Base-by-base conservation (phyloP, 2,329 filamentous ascomycete genomes). In the Colletotrichum musae region DNA sequence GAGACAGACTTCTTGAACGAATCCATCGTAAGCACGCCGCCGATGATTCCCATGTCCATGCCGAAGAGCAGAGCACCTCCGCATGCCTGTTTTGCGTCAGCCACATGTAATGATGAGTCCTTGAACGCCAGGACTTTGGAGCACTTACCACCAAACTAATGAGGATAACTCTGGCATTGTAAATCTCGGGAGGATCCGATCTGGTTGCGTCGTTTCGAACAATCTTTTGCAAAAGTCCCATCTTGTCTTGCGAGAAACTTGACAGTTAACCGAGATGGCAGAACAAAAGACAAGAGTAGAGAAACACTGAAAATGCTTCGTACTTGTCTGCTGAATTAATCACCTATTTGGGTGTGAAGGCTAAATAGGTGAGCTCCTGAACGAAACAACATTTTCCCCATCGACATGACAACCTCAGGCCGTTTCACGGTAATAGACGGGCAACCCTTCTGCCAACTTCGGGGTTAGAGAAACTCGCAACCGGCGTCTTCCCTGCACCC, bases 91-190 rank as follows among this genome's bases (percentile, higher is more conserved):
- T 16, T 15, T 4, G 50, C 10, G 13, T 26, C 26, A 52, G 12
- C 21, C 1, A 28, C 7, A 16, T 13, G 12, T 15, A 2, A 52
- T 5, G 45, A 9, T 16, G 1, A 24, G 13, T 13, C 32, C 1
- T 45, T 2, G 3, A 5, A 3, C 32, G 32, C 32, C 10, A 2
- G 4, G 32, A 2, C n/a, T 10, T 26, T 3, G 4, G 6, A 18
- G 12, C 2, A 72, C 80, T 74, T 73, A 84, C 83, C 53, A 89
- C 91, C 71, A 85, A 88, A 24, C 91, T 89, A 65, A 92, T 80
- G 58, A 88, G 81, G 70, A 90, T 91, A 5, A 92, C 89, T 60
- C 90, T 86, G 90, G 91, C 93, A 74, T 89, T 89, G 77, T 93
- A 93, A 68, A 93, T 89, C 77, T 92, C 88, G 16, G 85, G 84